Evolutionary conservation across 2,329 filamentous ascomycete genomes (phyloP).

Genomic region (Mollisiaceae sp.): DNA sequence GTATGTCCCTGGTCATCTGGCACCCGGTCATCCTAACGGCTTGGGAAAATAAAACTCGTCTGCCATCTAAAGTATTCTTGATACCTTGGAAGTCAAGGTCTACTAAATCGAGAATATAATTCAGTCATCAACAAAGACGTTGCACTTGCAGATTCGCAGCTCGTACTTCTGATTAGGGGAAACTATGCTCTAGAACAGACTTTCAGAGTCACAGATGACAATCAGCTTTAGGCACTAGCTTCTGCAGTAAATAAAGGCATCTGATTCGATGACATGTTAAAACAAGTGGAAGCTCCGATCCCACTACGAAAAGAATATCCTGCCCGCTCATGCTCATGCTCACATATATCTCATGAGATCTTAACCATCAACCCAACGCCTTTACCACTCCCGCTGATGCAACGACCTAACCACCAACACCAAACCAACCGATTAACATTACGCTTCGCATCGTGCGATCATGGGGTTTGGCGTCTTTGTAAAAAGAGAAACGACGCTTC

Average conservation of each 20-base stretch:
- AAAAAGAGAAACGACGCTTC: not conserved
- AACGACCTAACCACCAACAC: not conserved
- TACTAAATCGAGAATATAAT: not conserved
- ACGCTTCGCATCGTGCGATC: not conserved
- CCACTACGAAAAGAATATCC: slow-evolving; percentile 1
- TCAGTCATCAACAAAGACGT: too few relatives aligned
- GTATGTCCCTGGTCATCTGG: slow-evolving; percentile 47
- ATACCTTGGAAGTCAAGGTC: not conserved
- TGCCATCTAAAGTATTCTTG: not conserved
- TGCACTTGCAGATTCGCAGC: not conserved
- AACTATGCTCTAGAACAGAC: not conserved
- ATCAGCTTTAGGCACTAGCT: not conserved
- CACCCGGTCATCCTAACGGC: slow-evolving; percentile 26
- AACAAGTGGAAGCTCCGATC: not conserved
- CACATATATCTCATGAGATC: not conserved
- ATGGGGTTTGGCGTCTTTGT: not conserved
- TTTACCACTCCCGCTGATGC: not conserved
- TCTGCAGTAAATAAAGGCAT: not conserved
- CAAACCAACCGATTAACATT: not conserved
- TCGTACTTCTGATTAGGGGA: too few relatives aligned
- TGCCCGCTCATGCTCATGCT: slow-evolving; percentile 8
- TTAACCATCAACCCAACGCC: not conserved
- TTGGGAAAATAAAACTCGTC: not conserved
- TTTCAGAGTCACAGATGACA: not conserved
- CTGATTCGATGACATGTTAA: not conserved